Base-by-base conservation (phyloP, 208 protist species). In the Phytomonas francai region DNA sequence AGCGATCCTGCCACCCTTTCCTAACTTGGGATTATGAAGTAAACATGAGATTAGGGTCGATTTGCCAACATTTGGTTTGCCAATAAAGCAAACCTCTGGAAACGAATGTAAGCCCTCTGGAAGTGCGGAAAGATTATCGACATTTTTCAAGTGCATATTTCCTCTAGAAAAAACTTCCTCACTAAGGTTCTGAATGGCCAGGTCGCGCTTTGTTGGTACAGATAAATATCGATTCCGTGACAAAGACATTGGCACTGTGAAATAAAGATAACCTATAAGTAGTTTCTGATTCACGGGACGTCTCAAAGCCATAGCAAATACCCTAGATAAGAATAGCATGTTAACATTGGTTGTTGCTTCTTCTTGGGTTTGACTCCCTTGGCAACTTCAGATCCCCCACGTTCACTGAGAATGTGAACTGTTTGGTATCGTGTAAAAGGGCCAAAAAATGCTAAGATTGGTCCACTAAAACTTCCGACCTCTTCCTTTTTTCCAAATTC, bases 51-150 rank as follows among this genome's bases (percentile, higher is more conserved):
- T 84, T 11, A 96, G 77, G 16, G 84, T 85, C 9, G 91, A 96
- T 74, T 96, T 96, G 34, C 91, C 91, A 45, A 79, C 80, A 61
- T 89, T 94, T 0, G 91, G 88, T 68, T 93, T 91, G 16, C 91
- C 91, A 61, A 94, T 92, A 63, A 96, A 93, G 69, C 91, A 94
- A 36, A 96, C 85, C 68, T 96, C 88, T 0, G 91, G 91, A 68
- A 90, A 93, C 1, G 91, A 96, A 65, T 91, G 84, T 33, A 93
- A 68, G 11, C 91, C 91, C 76, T 96, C 88, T 19, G 91, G 91
- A 22, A 96, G 78, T 11, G 88, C 63, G 33, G 80, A 84, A 31
- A 96, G 71, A 14, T 71, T 77, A 56, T 87, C 80, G 25, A 91
- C 85, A 68, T 93, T 94, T 68, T 94, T 94, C 42, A 94, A 71